Base-by-base conservation (phyloP, 345 rosid genomes). In the Arabidopsis suecica region DNA sequence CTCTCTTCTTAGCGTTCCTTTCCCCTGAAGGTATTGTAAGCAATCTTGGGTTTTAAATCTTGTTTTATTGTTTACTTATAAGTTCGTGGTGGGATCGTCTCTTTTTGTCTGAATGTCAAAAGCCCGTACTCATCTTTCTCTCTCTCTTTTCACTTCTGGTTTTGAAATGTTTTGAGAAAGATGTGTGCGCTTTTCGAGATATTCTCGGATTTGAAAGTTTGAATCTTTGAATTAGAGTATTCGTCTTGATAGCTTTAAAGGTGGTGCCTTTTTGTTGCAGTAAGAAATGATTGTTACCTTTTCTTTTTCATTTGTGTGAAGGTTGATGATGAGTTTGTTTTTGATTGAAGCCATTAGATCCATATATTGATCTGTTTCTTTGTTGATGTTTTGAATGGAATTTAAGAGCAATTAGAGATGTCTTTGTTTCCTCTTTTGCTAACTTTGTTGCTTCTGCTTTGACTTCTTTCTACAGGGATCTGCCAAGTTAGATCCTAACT, bases 401-500 rank as follows among this genome's bases (percentile, higher is more conserved):
- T 61, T 38, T 30, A 42, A 51, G 59, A 70, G 38, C 42, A 61
- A 30, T 38, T 44, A 18, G 20, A 68, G 30, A 68, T 44, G 48
- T 68, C 12, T 61, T 6, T 40, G 70, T 61, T 76, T 54, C 32
- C 5, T 40, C 50, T 13, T 45, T 55, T 55, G 13, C 72, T 58
- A 48, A 77, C 59, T 57, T 69, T 58, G 16, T 30, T 76, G 59
- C 55, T 38, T 73, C 65, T 51, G 59, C 3, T 33, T 12, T 69
- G 25, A 57, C 73, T 68, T 77, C 6, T 60, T 76, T 12, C 13
- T 71, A 55, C 87, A 86, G 91, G 88, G 82, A 73, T 77, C 66
- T 61, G 53, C 58, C 61, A 37, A 48, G 30, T 1, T 64, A 32
- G 74, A 40, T 68, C 70, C 62, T 34, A 59, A 37, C 45, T 34